Percentiles rank a stretch among this genome's conserved stretches.
Evolutionary conservation across 2,329 filamentous ascomycete species (phyloP).

Genomic region (Nigrospora osmanthi): DNA sequence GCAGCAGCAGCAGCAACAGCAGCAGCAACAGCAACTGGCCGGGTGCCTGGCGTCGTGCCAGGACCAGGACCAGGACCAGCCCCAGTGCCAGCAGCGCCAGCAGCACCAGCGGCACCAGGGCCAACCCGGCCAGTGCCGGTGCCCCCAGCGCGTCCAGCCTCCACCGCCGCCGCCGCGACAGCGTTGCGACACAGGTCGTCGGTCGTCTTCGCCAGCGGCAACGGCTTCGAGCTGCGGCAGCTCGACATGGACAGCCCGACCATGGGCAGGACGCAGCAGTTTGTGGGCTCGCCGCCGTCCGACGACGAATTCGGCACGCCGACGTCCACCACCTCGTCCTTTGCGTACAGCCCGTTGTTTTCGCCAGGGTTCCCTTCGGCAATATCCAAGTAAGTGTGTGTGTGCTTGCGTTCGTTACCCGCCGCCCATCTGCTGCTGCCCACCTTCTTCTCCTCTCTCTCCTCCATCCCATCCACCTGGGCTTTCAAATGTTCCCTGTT

Average conservation of each 20-base stretch:
- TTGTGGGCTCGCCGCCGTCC: neutral
- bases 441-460: too few species aligned
- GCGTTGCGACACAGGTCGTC: too few species aligned
- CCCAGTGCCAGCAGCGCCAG: too few species aligned
- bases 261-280: neutral
- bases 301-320: too few species aligned
- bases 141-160: too few species aligned
- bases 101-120: too few species aligned
- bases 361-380: neutral
- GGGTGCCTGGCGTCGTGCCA: too few species aligned
- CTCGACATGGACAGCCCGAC: conserved; percentile 1
- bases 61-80: neutral
- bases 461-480: neutral
- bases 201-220: too few species aligned
- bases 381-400: neutral
- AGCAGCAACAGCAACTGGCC: neutral
- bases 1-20: neutral
- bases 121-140: too few species aligned
- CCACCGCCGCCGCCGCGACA: too few species aligned
- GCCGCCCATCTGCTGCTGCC: neutral
- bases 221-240: too few species aligned
- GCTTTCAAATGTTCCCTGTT: neutral
- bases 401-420: neutral
- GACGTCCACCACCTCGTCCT: neutral
- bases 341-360: neutral